Evolutionary conservation across 352 stramenopile species (phyloP).

Genomic region (Lagenidium giganteum): DNA sequence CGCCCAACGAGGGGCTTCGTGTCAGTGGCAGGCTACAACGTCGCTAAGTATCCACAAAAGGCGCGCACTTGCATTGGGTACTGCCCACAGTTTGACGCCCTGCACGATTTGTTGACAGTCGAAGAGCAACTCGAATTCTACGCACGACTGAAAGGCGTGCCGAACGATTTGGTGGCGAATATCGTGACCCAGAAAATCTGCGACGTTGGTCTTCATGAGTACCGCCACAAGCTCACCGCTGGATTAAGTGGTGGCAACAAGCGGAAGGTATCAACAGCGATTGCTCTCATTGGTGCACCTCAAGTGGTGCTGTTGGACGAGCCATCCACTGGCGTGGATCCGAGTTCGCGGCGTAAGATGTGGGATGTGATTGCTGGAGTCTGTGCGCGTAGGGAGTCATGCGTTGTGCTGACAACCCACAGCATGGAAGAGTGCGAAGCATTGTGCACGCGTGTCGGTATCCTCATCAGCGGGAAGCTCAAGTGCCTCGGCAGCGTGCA

Average conservation of each 20-base stretch:
- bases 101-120: conserved; percentile 92
- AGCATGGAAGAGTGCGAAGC: conserved; percentile 33
- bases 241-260: conserved; percentile 89
- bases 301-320: conserved; percentile 96
- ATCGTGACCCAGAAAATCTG: conserved; percentile 57
- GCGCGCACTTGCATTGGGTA: conserved; percentile 75
- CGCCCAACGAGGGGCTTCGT: conserved; percentile 46
- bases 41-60: conserved; percentile 27
- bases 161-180: conserved; percentile 17
- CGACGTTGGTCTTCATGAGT: conserved; percentile 47
- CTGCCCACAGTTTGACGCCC: conserved; percentile 92
- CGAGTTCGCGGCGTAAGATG: conserved; percentile 86
- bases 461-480: conserved; percentile 24
- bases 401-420: conserved; percentile 36
- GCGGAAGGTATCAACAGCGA: conserved; percentile 94
- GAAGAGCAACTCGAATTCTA: conserved; percentile 90
- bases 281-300: conserved; percentile 91
- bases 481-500: conserved; percentile 56
- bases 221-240: conserved; percentile 33
- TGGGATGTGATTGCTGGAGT: conserved; percentile 87
- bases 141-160: conserved; percentile 81
- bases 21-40: conserved; percentile 37
- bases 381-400: conserved; percentile 22
- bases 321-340: conserved; percentile 92
- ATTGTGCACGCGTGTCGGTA: conserved; percentile 31